Evolutionary conservation across 345 rosid species (phyloP), one percentile per base, ranked within the genome.

Genomic region (Hirschfeldia incana): DNA sequence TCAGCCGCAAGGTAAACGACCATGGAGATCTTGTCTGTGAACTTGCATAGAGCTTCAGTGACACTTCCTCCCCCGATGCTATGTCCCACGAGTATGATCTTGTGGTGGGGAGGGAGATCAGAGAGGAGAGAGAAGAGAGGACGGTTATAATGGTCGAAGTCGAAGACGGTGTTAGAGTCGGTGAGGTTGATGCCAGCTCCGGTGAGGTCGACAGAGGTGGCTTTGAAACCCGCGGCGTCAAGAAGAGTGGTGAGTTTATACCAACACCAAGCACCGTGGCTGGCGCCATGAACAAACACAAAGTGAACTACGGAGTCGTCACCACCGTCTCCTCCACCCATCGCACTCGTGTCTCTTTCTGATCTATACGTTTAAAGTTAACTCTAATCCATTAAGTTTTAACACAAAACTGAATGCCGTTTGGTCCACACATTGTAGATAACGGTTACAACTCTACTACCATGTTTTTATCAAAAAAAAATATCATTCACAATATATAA

Each of bases 61-160:
- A 86, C 58, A 73, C 73, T 84, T 49, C 72, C 76, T 59, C 89
- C 87, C 2, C 84, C 89, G 3, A 76, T 67, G 60, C 90, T 84
- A 57, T 87, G 91, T 26, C 87, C 91, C 0, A 86, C 85, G 70
- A 86, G 68, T 60, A 79, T 4, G 5, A 80, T 65, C 15, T 69
- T 74, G 13, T 74, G 79, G 39, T 13, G 65, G 29, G 67, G 67
- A 69, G 83, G 79, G 2, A 80, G 67, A 53, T 63, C 71, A 0
- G 83, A 80, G 51, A 80, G 60, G 1, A 80, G 71, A 37, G 83
- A 37, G 53, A 69, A 80, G 71, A 80, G 83, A 69, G 83, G 83
- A 1, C n/a, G 61, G 29, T 74, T 74, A 17, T 80, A 80, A 0
- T 37, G 67, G 36, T 74, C 67, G 16, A 37, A 26, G 17, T 80